phyloP scores from a whole-genome alignment of 768 basidiomycete genomes.

The Paxillus rubicundulus region DNA sequence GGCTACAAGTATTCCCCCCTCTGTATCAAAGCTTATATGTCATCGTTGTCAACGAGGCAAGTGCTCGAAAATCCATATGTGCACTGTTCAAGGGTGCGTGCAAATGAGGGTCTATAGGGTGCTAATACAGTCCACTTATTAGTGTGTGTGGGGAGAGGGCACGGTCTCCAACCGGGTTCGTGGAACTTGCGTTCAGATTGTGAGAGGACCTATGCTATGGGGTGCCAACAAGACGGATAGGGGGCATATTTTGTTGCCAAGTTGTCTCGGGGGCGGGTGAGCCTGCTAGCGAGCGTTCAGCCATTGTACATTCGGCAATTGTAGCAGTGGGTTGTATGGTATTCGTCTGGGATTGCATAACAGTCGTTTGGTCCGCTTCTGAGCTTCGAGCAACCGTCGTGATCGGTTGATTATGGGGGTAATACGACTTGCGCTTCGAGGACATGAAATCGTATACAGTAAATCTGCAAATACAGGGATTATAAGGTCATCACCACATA shows the following conservation, averaged over 20 bases:
- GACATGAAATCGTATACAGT: conserved; percentile 82
- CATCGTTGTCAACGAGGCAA: background rate
- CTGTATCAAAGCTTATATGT: background rate
- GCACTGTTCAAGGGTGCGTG: background rate
- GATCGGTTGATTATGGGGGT: conserved; percentile 77
- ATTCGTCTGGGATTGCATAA: conserved; percentile 37
- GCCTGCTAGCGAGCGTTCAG: conserved; percentile 42
- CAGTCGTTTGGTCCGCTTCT: conserved; percentile 27
- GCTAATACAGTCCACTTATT: background rate
- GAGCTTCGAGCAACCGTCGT: conserved; percentile 29
- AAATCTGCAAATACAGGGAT: conserved; percentile 53
- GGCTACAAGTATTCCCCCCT: background rate
- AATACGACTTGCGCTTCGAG: conserved; percentile 78
- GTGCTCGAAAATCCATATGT: background rate
- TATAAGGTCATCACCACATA: conserved; percentile 1
- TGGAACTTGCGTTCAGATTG: background rate
- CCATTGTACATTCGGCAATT: conserved; percentile 38
- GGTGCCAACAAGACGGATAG: conserved; percentile 37
- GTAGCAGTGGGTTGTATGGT: conserved; percentile 44
- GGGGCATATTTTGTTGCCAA: conserved; percentile 45
- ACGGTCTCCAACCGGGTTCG: background rate
- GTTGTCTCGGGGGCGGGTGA: conserved; percentile 35
- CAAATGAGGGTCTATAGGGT: background rate
- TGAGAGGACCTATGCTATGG: conserved; percentile 15
- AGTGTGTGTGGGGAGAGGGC: background rate